A percentile compares a stretch with the other conserved stretches of the same genome.
phyloP scores from a whole-genome alignment of 306 rosid genomes.

The Arachis stenosperma region DNA sequence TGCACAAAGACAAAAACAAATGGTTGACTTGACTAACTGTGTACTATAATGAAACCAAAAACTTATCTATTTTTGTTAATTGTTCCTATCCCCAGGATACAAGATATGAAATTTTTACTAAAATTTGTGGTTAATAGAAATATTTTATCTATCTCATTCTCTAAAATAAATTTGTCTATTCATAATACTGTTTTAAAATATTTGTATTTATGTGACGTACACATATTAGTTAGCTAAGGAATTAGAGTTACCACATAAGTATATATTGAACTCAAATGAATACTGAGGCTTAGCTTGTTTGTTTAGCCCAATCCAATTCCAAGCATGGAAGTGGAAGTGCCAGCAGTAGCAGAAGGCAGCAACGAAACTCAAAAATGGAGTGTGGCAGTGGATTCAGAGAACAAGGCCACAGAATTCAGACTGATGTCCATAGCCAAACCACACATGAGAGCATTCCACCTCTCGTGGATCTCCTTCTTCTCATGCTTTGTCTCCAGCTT shows the following conservation, averaged over 20 bases:
- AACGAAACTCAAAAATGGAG: slow-evolving; percentile 50
- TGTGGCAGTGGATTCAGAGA: slow-evolving; percentile 79
- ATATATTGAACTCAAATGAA: neutral
- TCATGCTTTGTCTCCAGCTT: slow-evolving; percentile 79
- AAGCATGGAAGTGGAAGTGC: slow-evolving; percentile 54
- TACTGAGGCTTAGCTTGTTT: neutral
- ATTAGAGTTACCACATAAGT: too few species aligned
- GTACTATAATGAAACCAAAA: too few species aligned
- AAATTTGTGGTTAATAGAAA: too few species aligned
- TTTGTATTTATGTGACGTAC: neutral
- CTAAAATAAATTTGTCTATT: too few species aligned
- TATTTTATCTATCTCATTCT: too few species aligned
- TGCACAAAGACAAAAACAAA: too few species aligned
- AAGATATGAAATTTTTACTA: too few species aligned
- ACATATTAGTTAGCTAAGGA: neutral
- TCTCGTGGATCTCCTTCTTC: slow-evolving; percentile 85
- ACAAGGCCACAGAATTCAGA: slow-evolving; percentile 76
- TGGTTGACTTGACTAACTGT: too few species aligned
- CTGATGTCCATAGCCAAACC: slow-evolving; percentile 68
- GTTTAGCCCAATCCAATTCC: slow-evolving; percentile 2
- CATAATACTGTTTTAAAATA: too few species aligned
- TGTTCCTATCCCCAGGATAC: too few species aligned
- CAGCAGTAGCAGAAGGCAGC: neutral
- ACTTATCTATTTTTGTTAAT: too few species aligned
- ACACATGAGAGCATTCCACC: slow-evolving; percentile 90